Evolutionary conservation across 2,329 filamentous ascomycete genomes (phyloP).

Genomic region (Eutypella sp.): DNA sequence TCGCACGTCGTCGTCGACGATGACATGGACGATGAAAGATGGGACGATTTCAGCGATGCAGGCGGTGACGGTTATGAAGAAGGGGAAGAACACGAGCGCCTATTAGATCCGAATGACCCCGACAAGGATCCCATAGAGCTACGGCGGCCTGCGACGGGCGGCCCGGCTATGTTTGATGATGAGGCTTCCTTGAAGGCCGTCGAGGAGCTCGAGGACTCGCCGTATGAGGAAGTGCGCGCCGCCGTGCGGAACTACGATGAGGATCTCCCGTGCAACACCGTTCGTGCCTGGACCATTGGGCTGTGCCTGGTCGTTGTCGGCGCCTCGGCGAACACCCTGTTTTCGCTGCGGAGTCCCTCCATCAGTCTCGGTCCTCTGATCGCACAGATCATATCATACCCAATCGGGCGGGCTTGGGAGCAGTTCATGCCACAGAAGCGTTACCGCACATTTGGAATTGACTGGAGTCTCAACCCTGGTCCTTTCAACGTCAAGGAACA

Average conservation of each 20-base stretch:
- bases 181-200: constrained; percentile 29
- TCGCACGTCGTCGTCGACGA: constrained; percentile 18
- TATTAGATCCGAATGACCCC: constrained; percentile 50
- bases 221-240: constrained; percentile 61
- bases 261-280: constrained; percentile 60
- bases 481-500: constrained; percentile 70
- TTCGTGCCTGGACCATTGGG: constrained; percentile 61
- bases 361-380: constrained; percentile 58
- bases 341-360: constrained; percentile 56
- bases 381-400: constrained; percentile 60
- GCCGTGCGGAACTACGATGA: constrained; percentile 62
- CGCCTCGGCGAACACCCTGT: constrained; percentile 58
- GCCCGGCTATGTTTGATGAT: constrained; percentile 19
- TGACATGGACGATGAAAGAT: constrained; percentile 29
- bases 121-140: constrained; percentile 37
- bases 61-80: constrained; percentile 33
- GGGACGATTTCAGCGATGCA: constrained; percentile 35
- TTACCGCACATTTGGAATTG: constrained; percentile 48
- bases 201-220: constrained; percentile 51
- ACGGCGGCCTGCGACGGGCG: constrained; percentile 12
- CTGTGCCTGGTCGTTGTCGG: constrained; percentile 51
- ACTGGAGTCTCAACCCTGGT: constrained; percentile 58
- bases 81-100: constrained; percentile 50
- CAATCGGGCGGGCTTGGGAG: constrained; percentile 58
- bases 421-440: constrained; percentile 44